phyloP scores from a whole-genome alignment of 495 filamentous ascomycete genomes.

The Penicillium maclennaniae region DNA sequence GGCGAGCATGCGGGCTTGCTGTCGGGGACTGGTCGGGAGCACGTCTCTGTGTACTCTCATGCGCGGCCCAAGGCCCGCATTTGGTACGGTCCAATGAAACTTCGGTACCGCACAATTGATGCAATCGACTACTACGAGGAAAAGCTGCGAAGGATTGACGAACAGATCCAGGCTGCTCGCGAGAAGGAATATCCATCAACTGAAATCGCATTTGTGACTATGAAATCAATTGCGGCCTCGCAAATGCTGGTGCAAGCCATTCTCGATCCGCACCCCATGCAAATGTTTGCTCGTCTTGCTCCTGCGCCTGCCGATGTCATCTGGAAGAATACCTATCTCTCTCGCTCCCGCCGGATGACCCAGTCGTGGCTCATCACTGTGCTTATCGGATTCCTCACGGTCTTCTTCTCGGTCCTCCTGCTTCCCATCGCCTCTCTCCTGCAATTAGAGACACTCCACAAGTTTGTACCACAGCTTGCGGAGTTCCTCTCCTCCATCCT shows the following conservation, averaged over 20 bases:
- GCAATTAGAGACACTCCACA: constrained; percentile 70
- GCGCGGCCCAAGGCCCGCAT: constrained; percentile 67
- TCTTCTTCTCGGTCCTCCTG: constrained; percentile 88
- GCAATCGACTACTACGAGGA: constrained; percentile 93
- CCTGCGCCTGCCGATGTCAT: constrained; percentile 86
- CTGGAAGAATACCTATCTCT: constrained; percentile 90
- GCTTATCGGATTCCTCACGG: constrained; percentile 72
- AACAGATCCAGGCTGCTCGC: constrained; percentile 65
- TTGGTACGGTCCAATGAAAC: constrained; percentile 73
- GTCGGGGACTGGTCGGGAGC: constrained; percentile 31
- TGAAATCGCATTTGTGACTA: constrained; percentile 89
- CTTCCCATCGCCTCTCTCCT: constrained; percentile 74
- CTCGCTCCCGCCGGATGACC: constrained; percentile 66
- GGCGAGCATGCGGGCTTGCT: constrained; percentile 53
- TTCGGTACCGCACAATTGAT: constrained; percentile 72
- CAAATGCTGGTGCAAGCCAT: constrained; percentile 95
- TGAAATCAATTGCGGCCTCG: constrained; percentile 87
- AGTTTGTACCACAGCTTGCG: constrained; percentile 67
- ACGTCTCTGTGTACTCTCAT: constrained; percentile 37
- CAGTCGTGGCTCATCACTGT: constrained; percentile 78
- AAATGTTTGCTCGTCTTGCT: constrained; percentile 77
- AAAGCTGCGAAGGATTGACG: constrained; percentile 75
- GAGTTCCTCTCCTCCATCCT: constrained; percentile 62
- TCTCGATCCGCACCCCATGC: constrained; percentile 81
- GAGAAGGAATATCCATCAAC: constrained; percentile 74